Base-by-base conservation (phyloP, 2,329 filamentous ascomycete genomes). In the Trichoderma pleuroti region DNA sequence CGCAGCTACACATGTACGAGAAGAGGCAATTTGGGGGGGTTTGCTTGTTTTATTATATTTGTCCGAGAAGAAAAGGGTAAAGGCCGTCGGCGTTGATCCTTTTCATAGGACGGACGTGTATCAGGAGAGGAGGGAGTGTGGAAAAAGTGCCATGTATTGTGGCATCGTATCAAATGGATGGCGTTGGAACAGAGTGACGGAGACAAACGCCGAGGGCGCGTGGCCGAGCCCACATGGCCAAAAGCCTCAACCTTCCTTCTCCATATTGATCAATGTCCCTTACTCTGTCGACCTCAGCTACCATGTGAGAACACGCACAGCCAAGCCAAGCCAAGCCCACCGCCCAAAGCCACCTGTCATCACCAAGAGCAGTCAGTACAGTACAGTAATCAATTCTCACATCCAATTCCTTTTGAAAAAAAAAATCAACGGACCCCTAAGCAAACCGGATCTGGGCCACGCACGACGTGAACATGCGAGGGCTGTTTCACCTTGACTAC, bases 401-500 rank as follows among this genome's bases (percentile, higher is more conserved):
- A n/a, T n/a, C n/a, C n/a, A n/a, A n/a, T n/a, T n/a, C n/a, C n/a
- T n/a, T n/a, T n/a, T n/a, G n/a, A n/a, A 39, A 34, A 34, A 34
- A 49, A 11, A 54, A 26, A 21, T 10, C 18, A 46, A 18, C 16
- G 16, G 28, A 60, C 14, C 59, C 67, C 21, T 62, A 11, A 49
- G 26, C 26, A 52, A 54, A 46, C 68, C 56, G 52, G 46, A 46
- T 46, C 42, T 64, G 60, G 68, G 60, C 49, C 34, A 28, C 26
- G 60, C 52, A 63, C 30, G 61, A 30, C 56, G 34, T 21, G 68
- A 52, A 52, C 59, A 52, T 71, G 63, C 57, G 59, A 68, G 65
- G 62, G 64, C 64, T 49, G 70, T 71, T 71, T 71, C 70, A 71
- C 65, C 59, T 71, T 68, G 59, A 67, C 34, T 49, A 46, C 24